phyloP scores from a whole-genome alignment of 495 filamentous ascomycete genomes.

The Xylaria flabelliformis region DNA sequence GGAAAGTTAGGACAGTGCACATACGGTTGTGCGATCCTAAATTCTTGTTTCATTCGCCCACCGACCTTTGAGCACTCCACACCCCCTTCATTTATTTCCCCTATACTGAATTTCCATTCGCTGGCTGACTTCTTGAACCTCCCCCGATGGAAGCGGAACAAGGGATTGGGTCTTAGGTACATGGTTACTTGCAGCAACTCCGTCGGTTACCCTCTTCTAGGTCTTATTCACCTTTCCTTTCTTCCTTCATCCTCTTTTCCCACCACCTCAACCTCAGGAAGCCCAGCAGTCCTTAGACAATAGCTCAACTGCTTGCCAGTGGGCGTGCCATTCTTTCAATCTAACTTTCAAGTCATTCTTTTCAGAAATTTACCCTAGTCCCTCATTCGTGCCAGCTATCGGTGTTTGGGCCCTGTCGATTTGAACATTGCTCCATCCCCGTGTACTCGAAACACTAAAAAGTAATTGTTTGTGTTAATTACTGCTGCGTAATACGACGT shows the following conservation, averaged over 20 bases:
- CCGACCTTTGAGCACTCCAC: slow-evolving; percentile 33
- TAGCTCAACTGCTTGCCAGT: slow-evolving; percentile 51
- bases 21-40: slow-evolving; percentile 25
- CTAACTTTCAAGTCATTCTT: slow-evolving; percentile 45
- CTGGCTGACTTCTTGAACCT: slow-evolving; percentile 22
- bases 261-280: slow-evolving; percentile 32
- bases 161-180: slow-evolving; percentile 26
- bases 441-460: slow-evolving; percentile 9
- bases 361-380: slow-evolving; percentile 35
- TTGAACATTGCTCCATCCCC: slow-evolving; percentile 15
- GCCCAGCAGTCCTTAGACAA: slow-evolving; percentile 40
- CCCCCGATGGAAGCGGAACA: slow-evolving; percentile 20
- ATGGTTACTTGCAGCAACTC: slow-evolving; percentile 12
- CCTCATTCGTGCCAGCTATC: slow-evolving; percentile 33
- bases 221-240: slow-evolving; percentile 41
- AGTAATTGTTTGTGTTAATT: slow-evolving; percentile 29
- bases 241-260: slow-evolving; percentile 45
- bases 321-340: slow-evolving; percentile 56
- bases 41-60: slow-evolving; percentile 31
- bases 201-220: slow-evolving; percentile 35
- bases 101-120: slow-evolving; percentile 42
- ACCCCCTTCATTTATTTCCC: slow-evolving; percentile 45
- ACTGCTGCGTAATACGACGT: slow-evolving; percentile 24
- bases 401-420: slow-evolving; percentile 16
- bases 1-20: slow-evolving; percentile 32